Conservation (phyloP, 2,329 filamentous ascomycete species). For the Xylariaceae sp. region DNA sequence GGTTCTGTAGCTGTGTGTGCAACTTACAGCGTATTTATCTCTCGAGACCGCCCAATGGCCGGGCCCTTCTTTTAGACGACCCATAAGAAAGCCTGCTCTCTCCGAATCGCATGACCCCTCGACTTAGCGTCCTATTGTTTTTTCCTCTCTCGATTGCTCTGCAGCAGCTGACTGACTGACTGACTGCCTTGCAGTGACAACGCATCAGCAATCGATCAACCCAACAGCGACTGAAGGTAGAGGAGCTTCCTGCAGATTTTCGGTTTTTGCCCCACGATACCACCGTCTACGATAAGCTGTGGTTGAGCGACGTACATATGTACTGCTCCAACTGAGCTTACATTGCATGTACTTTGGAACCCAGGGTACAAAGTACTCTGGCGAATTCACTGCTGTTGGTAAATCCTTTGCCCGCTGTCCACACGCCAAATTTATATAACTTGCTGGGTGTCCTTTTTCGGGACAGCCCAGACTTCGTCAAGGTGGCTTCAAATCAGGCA, state of each 20-base stretch:
- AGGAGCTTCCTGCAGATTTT: background rate
- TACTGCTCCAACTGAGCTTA: background rate
- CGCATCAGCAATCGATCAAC: constrained; percentile 29
- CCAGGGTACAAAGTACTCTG: background rate
- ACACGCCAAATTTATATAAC: constrained; percentile 8
- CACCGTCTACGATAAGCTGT: background rate
- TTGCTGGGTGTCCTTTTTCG: constrained; percentile 42
- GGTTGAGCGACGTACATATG: background rate
- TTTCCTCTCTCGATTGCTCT: constrained; percentile 2
- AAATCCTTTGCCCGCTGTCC: constrained; percentile 9
- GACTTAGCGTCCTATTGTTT: constrained; percentile 17
- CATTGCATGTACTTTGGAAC: background rate
- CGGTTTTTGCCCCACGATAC: background rate
- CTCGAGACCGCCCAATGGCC: constrained; percentile 15
- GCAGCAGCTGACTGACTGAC: constrained; percentile 27
- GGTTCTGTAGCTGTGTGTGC: constrained; percentile 20
- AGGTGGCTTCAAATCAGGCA: constrained; percentile 64
- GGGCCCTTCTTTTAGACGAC: constrained; percentile 9
- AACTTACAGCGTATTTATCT: too few relatives aligned
- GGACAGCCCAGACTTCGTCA: constrained; percentile 49
- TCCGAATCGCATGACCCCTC: constrained; percentile 24
- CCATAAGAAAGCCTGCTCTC: constrained; percentile 19
- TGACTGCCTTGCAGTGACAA: constrained; percentile 33
- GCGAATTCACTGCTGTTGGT: constrained; percentile 22
- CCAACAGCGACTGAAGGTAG: background rate